These are phyloP conservation scores for Diaporthe sp. DNA, from an alignment of 2,329 filamentous ascomycete genomes.

Conservation along the genomic window DNA sequence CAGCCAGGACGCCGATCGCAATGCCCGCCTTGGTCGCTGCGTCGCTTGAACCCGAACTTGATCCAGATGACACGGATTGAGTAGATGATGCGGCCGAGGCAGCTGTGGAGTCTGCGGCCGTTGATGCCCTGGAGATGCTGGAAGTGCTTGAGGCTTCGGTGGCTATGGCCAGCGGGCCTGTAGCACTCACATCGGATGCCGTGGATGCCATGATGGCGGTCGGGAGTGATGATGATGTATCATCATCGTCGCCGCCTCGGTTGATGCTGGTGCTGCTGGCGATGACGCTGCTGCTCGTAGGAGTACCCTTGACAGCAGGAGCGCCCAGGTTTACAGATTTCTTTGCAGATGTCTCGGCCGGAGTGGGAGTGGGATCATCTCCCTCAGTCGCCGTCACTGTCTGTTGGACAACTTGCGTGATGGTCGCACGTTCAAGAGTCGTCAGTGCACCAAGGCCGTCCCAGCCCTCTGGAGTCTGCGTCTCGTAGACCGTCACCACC, in stretches of 20 bases:
- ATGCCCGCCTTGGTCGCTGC: slow-evolving; percentile 79
- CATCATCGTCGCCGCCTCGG: neutral
- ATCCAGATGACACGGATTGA: slow-evolving; percentile 44
- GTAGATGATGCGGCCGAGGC: slow-evolving; percentile 40
- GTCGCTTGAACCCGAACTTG: slow-evolving; percentile 43
- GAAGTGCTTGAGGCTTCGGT: neutral
- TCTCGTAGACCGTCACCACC: slow-evolving; percentile 48
- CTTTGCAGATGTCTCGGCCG: slow-evolving; percentile 41
- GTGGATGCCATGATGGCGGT: slow-evolving; percentile 21
- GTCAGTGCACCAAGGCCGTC: slow-evolving; percentile 30
- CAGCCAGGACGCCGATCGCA: slow-evolving; percentile 82
- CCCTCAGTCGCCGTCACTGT: slow-evolving; percentile 5
- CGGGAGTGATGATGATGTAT: slow-evolving; percentile 15
- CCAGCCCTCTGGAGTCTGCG: slow-evolving; percentile 43
- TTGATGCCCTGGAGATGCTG: neutral
- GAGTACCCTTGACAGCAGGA: neutral
- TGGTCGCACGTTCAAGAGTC: slow-evolving; percentile 31
- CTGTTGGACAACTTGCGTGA: neutral
- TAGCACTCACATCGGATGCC: neutral
- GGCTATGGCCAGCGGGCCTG: slow-evolving; percentile 20
- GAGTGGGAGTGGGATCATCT: slow-evolving; percentile 43
- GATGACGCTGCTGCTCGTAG: neutral
- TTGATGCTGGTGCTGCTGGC: neutral
- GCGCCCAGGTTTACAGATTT: slow-evolving; percentile 33
- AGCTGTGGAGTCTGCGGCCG: slow-evolving; percentile 36